phyloP scores from a whole-genome alignment of 805 yeast genomes.

The Kodamaea neixiangensis region DNA sequence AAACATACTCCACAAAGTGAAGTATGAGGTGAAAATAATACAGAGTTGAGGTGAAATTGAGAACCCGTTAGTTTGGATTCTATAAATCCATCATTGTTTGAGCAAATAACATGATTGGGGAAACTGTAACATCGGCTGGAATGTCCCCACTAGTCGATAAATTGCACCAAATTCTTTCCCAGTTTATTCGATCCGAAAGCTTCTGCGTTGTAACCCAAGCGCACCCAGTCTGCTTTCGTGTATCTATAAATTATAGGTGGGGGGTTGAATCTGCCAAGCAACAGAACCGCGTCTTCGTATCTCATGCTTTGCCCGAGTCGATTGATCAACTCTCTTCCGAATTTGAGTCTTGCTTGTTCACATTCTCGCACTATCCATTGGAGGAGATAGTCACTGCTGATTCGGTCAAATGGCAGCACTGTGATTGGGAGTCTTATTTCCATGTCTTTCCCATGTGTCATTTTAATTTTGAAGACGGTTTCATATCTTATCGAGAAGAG shows the following conservation, averaged over 20 bases:
- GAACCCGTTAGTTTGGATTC: no score
- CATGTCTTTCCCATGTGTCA: conserved; percentile 51
- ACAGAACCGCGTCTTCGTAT: conserved; percentile 22
- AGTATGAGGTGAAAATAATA: not conserved
- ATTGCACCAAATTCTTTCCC: conserved; percentile 21
- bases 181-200: conserved; percentile 25
- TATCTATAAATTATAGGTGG: conserved; percentile 33
- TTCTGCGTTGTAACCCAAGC: conserved; percentile 40
- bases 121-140: not conserved
- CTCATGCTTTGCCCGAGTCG: conserved; percentile 18
- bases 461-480: conserved; percentile 48
- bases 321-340: conserved; percentile 34
- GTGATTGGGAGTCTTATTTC: conserved; percentile 53
- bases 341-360: conserved; percentile 40
- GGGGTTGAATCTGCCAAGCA: conserved; percentile 23
- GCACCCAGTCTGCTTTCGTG: conserved; percentile 38
- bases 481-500: conserved; percentile 56
- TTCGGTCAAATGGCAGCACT: conserved; percentile 53
- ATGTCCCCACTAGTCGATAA: conserved; percentile 25
- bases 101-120: no score
- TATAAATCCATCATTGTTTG: no score
- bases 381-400: conserved; percentile 49
- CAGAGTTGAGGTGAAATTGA: not conserved
- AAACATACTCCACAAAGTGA: not conserved
- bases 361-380: conserved; percentile 57